Base-by-base conservation (phyloP, 2,329 filamentous ascomycete genomes). In the Botrytis aclada region DNA sequence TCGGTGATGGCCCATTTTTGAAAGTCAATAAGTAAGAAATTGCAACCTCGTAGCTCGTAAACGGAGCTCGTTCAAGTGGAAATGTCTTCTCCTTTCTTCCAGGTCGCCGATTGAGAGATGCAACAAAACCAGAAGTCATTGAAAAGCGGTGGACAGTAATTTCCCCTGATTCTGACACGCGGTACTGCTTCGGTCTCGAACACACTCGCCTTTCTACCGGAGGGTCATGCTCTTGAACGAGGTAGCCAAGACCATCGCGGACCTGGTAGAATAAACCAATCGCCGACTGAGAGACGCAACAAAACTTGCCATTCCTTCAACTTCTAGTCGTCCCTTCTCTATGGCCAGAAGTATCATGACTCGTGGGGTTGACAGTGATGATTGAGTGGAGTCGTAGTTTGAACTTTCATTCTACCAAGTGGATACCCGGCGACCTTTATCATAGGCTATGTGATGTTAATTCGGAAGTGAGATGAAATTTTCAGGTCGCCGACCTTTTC, bases 401-500 rank as follows among this genome's bases (percentile, higher is more conserved):
- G 51, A 58, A 37, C 34, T 69, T 69, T 32, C 20, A 69, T 56
- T 32, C 16, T 41, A 29, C 20, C 45, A 43, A 58, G 62, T 60
- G 62, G 70, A 72, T 58, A 56, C 47, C 37, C 47, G 61, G 47
- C 9, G 34, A 69, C 39, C 39, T 70, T 67, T 34, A 67, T 56
- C n/a, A 29, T 56, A 29, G n/a, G 51, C 51, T 32, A 56, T 56
- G n/a, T 34, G 32, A 32, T 20, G 32, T 16, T 32, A 32, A 32
- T 29, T 56, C n/a, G 4, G 34, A 29, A 22, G 7, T 20, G 25
- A 54, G 18, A 9, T 20, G 9, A 29, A 4, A 22, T 29, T 45
- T 47, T 10, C n/a, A 70, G 70, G 61, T 71, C 70, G 61, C 61
- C 70, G 45, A 66, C 45, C 61, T 54, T 66, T 66, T 45, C n/a